Conservation (phyloP, 371 early-diverging fungal species). For the Mortierella sp. region DNA sequence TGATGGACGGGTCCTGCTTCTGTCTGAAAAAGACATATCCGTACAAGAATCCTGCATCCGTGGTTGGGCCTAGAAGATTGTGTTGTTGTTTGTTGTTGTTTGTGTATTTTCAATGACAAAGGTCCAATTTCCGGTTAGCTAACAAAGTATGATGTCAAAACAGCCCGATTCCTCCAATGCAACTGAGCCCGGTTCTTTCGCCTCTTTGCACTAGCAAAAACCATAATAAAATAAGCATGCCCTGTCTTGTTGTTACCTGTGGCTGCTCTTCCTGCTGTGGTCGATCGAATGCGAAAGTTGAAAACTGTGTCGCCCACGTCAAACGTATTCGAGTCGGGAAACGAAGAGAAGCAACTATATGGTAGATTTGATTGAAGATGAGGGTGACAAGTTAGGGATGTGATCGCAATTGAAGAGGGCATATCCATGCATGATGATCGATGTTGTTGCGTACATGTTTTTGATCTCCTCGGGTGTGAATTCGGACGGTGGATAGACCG, state of each 20-base stretch:
- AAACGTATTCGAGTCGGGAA: conserved; percentile 95
- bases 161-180: no score
- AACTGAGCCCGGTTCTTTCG: neutral
- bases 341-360: conserved; percentile 90
- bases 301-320: conserved; percentile 94
- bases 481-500: conserved; percentile 86
- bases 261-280: conserved; percentile 68
- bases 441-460: conserved; percentile 73
- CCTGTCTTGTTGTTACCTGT: conserved; percentile 62
- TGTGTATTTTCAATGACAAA: neutral
- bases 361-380: neutral
- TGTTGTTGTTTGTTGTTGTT: no score
- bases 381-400: neutral
- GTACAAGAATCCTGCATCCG: conserved; percentile 84
- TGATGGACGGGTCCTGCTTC: conserved; percentile 84
- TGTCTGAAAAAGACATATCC: conserved; percentile 97
- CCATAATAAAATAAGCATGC: conserved; percentile 13
- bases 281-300: conserved; percentile 87
- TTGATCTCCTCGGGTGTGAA: conserved; percentile 82
- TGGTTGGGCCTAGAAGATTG: conserved; percentile 69
- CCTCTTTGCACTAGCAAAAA: neutral
- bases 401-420: neutral
- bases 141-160: conserved; percentile 1
- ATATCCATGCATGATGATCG: neutral
- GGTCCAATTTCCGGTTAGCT: neutral